phyloP scores from a whole-genome alignment of 345 rosid species.

The Euphorbia lathyris region DNA sequence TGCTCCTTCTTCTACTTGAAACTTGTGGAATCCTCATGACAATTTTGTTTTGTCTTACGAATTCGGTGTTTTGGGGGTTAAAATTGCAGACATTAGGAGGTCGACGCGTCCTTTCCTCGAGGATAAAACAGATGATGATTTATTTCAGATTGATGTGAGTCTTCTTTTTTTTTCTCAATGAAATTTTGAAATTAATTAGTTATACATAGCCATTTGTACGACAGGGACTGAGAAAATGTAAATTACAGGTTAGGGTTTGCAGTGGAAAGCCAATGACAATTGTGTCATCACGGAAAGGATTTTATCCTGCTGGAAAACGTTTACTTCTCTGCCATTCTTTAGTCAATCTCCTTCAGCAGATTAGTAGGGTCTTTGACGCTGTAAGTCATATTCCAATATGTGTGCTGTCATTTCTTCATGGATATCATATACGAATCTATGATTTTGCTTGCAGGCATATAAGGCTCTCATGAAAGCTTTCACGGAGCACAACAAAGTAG shows the following conservation, averaged over 20 bases:
- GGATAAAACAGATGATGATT: conserved; percentile 15
- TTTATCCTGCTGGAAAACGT: conserved; percentile 30
- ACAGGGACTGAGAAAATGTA: background rate
- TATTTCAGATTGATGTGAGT: conserved; percentile 88
- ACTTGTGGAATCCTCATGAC: background rate
- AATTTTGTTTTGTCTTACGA: background rate
- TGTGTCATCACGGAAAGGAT: conserved; percentile 32
- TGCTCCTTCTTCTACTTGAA: background rate
- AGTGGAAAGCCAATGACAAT: conserved; percentile 33
- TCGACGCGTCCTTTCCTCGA: conserved; percentile 21
- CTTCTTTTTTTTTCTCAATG: background rate
- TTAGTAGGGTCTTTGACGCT: conserved; percentile 29
- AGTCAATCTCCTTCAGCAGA: conserved; percentile 27
- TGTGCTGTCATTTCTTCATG: background rate
- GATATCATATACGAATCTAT: background rate
- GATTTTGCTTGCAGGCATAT: conserved; percentile 24
- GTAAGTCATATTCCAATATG: conserved; percentile 14
- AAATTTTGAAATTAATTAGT: background rate
- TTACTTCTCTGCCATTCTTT: conserved; percentile 24
- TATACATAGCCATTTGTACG: background rate
- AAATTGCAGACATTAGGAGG: conserved; percentile 28
- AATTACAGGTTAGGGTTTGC: conserved; percentile 30
- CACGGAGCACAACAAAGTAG: conserved; percentile 32
- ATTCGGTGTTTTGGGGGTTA: background rate
- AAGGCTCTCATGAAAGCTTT: conserved; percentile 31